A percentile compares a stretch with the other conserved stretches of the same genome.
phyloP scores from a whole-genome alignment of 1,284 basidiomycete genomes.

The Meira nashicola region DNA sequence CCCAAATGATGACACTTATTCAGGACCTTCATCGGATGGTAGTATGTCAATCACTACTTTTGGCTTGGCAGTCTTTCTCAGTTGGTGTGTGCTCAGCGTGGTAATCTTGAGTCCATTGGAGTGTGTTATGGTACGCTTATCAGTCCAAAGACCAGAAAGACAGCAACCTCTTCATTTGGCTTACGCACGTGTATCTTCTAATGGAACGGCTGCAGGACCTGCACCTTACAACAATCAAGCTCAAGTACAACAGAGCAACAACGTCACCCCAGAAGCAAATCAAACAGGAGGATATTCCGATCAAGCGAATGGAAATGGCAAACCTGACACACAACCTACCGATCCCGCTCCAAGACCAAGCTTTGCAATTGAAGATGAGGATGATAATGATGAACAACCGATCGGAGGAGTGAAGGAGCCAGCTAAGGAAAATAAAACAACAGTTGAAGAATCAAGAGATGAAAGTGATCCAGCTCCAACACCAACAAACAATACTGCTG shows the following conservation, averaged over 20 bases:
- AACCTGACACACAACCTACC: constrained; percentile 7
- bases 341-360: constrained; percentile 26
- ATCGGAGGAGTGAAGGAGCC: constrained; percentile 8
- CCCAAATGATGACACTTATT: constrained; percentile 29
- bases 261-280: neutral
- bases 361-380: constrained; percentile 44
- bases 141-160: constrained; percentile 41
- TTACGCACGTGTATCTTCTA: constrained; percentile 24
- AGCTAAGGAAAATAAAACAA: neutral
- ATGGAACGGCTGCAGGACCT: constrained; percentile 14
- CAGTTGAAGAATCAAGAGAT: constrained; percentile 11
- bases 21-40: constrained; percentile 26
- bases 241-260: constrained; percentile 2
- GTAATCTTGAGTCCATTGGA: constrained; percentile 44
- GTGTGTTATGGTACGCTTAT: constrained; percentile 42
- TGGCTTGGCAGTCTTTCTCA: constrained; percentile 36
- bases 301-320: neutral
- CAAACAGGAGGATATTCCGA: neutral
- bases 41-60: constrained; percentile 30
- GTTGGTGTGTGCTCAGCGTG: constrained; percentile 36
- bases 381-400: constrained; percentile 23
- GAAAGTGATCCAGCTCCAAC: neutral
- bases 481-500: neutral
- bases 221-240: constrained; percentile 45
- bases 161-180: constrained; percentile 48